phyloP scores from a whole-genome alignment of 805 yeast species.

The Candida bentonensis region DNA sequence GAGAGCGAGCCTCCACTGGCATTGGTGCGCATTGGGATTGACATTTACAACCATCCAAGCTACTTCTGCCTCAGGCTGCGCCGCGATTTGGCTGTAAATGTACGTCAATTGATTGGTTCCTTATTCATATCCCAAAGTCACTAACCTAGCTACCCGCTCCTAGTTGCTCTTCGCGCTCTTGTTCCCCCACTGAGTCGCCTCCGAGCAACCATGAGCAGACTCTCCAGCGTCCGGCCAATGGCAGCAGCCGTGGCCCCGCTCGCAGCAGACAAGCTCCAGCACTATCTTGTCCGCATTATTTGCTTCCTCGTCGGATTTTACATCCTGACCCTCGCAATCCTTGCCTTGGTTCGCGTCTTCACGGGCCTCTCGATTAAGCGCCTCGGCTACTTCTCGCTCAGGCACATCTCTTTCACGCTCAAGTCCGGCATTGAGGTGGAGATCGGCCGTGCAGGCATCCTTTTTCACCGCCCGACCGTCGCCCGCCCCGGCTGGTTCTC shows the following conservation, averaged over 20 bases:
- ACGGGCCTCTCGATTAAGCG: conserved; percentile 29
- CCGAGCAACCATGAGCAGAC: neutral
- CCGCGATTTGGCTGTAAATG: no score
- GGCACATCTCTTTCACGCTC: conserved; percentile 22
- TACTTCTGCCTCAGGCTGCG: no score
- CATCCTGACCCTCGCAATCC: conserved; percentile 22
- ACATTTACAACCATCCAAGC: no score
- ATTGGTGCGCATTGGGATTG: no score
- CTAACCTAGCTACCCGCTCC: no score
- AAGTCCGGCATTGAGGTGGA: conserved; percentile 22
- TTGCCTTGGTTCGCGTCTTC: conserved; percentile 25
- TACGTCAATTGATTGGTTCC: no score
- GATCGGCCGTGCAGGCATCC: conserved; percentile 22
- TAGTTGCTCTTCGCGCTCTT: no score
- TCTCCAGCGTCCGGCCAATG: neutral
- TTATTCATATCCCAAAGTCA: no score
- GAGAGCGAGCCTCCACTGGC: no score
- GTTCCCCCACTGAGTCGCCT: no score
- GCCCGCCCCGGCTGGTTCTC: conserved; percentile 28
- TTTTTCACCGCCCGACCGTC: conserved; percentile 26
- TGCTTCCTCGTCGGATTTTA: conserved; percentile 13
- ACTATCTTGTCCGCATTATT: conserved; percentile 8
- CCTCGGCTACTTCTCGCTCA: conserved; percentile 26
- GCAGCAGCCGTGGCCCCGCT: neutral
- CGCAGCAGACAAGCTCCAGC: neutral